Evolutionary conservation across 164 flowering plant species (phyloP).

Genomic region (Piper longum): DNA sequence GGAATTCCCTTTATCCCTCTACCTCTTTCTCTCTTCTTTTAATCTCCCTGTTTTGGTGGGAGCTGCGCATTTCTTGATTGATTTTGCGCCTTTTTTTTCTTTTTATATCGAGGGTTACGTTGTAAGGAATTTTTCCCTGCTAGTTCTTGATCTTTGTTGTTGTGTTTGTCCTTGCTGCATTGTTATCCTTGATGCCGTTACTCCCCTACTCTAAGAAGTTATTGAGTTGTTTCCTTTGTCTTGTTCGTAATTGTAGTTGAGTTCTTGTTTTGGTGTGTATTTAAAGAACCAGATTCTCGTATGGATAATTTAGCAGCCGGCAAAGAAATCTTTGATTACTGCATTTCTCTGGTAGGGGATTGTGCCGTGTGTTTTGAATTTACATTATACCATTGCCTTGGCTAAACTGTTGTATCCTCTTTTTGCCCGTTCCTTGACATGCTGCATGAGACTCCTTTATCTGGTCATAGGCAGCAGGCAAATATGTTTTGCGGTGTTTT

Average conservation of each 20-base stretch:
- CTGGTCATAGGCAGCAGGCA: slow-evolving; percentile 60
- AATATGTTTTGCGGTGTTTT: slow-evolving; percentile 48
- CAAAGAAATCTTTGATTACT: neutral
- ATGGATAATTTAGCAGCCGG: neutral
- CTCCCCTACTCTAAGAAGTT: neutral
- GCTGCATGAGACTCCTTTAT: slow-evolving; percentile 84
- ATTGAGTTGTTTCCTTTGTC: neutral
- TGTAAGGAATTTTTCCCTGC: neutral
- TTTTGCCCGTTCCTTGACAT: slow-evolving; percentile 48
- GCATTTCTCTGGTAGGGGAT: too few species aligned
- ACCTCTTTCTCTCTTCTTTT: neutral
- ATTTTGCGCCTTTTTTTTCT: too few species aligned
- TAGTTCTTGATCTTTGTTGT: neutral
- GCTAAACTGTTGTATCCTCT: neutral
- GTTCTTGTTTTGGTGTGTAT: neutral
- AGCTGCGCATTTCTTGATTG: neutral
- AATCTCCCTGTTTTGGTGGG: neutral
- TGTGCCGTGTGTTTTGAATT: too few species aligned
- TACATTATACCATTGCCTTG: too few species aligned
- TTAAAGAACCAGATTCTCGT: neutral
- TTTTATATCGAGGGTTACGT: neutral
- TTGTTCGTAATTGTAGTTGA: neutral
- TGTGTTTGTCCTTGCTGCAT: neutral
- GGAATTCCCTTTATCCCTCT: too few species aligned
- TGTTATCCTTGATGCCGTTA: neutral